Evolutionary conservation across 2,329 filamentous ascomycete species (phyloP).

Genomic region (Ampelomyces quisqualis): DNA sequence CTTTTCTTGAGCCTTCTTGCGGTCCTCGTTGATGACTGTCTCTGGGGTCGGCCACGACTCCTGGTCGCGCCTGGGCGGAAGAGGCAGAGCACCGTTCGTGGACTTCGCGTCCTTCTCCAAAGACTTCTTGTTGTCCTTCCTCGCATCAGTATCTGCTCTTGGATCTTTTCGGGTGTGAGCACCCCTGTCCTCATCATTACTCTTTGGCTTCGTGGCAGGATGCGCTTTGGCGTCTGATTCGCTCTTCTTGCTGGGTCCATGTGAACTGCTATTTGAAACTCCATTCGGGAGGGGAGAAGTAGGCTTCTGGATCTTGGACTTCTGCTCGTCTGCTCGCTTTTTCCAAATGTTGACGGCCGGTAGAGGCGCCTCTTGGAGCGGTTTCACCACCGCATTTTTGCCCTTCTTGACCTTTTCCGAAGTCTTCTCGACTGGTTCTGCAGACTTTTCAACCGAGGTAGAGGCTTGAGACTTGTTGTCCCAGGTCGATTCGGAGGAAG

Average conservation of each 20-base stretch:
- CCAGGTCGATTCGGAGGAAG: slow-evolving; percentile 66
- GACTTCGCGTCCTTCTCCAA: slow-evolving; percentile 34
- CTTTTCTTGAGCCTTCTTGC: slow-evolving; percentile 70
- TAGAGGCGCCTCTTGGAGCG: slow-evolving; percentile 76
- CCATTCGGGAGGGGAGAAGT: slow-evolving; percentile 45
- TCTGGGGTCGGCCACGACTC: slow-evolving; percentile 90
- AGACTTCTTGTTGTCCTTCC: slow-evolving; percentile 30
- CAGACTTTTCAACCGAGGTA: slow-evolving; percentile 64
- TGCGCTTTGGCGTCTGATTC: slow-evolving; percentile 26
- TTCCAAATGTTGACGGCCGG: slow-evolving; percentile 88
- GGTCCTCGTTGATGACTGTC: slow-evolving; percentile 71
- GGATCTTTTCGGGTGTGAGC: slow-evolving; percentile 28
- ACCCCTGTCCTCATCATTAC: slow-evolving; percentile 32
- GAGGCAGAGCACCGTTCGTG: slow-evolving; percentile 37
- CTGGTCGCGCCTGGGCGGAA: slow-evolving; percentile 73
- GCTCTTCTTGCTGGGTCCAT: slow-evolving; percentile 25
- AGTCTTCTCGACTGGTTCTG: slow-evolving; percentile 51
- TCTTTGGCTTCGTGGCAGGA: slow-evolving; percentile 17
- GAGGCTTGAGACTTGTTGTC: slow-evolving; percentile 65
- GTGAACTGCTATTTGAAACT: slow-evolving; percentile 10
- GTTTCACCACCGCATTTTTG: slow-evolving; percentile 51
- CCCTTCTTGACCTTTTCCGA: slow-evolving; percentile 56
- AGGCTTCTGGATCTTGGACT: slow-evolving; percentile 52
- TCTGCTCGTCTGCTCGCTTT: slow-evolving; percentile 68
- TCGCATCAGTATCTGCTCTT: slow-evolving; percentile 28